Evolutionary conservation across 192 early-diverging fungal genomes (phyloP).

Genomic region (Podila epigama): DNA sequence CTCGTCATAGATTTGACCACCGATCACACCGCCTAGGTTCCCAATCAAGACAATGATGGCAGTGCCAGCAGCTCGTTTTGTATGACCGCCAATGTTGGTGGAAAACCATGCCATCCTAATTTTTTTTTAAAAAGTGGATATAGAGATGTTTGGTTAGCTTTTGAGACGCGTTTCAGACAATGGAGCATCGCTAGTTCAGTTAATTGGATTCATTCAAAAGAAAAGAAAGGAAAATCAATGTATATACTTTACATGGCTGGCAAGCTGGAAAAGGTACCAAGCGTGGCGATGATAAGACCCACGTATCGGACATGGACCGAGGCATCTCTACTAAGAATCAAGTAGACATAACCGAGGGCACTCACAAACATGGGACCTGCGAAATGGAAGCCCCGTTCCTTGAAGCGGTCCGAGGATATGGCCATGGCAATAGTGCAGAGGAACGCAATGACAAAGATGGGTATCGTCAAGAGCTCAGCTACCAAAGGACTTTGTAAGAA

Average conservation of each 20-base stretch:
- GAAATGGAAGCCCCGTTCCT: not conserved
- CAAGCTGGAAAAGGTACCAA: constrained; percentile 21
- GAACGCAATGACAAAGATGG: not conserved
- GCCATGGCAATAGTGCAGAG: not conserved
- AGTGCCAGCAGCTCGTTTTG: constrained; percentile 63
- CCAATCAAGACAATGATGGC: constrained; percentile 67
- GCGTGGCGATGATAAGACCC: not conserved
- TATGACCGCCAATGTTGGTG: constrained; percentile 65
- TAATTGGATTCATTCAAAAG: no score
- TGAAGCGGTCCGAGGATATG: not conserved
- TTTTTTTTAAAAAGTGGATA: not conserved
- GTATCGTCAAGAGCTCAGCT: constrained; percentile 4
- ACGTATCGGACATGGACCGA: constrained; percentile 12
- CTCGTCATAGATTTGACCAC: constrained; percentile 69
- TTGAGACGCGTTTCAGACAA: no score
- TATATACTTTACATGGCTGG: constrained; percentile 48
- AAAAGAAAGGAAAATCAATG: no score
- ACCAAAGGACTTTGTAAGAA: no score
- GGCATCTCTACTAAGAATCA: constrained; percentile 4
- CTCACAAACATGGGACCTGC: not conserved
- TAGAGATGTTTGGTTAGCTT: not conserved
- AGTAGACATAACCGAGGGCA: not conserved
- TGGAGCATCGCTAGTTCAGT: no score
- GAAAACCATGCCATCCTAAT: constrained; percentile 55
- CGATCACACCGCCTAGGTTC: constrained; percentile 69